Conservation (phyloP, 73 alveolate genomes). For the Urostyla sp. region DNA sequence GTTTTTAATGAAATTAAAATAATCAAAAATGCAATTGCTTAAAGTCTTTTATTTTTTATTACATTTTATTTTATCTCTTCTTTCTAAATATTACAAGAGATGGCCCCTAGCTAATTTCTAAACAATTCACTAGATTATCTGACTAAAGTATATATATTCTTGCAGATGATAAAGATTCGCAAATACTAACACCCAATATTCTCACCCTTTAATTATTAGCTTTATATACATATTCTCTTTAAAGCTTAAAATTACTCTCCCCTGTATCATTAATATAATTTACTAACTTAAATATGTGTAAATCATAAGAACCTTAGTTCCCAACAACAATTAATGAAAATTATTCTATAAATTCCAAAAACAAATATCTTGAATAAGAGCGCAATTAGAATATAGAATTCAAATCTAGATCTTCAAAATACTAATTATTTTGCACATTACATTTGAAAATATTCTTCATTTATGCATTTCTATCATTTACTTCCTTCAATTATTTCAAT, state of each 20-base stretch:
- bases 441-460: neutral
- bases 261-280: conserved; percentile 17
- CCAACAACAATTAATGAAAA: conserved; percentile 37
- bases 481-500: neutral
- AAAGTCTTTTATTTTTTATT: too few relatives aligned
- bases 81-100: too few relatives aligned
- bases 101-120: too few relatives aligned
- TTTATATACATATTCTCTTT: conserved; percentile 36
- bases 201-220: neutral
- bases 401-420: conserved; percentile 25
- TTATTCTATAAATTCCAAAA: conserved; percentile 40
- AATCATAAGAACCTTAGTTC: conserved; percentile 56
- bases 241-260: conserved; percentile 5
- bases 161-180: too few relatives aligned
- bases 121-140: too few relatives aligned
- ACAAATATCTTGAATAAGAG: conserved; percentile 29
- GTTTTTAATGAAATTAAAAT: too few relatives aligned
- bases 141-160: too few relatives aligned
- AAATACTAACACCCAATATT: conserved; percentile 43
- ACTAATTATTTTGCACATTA: conserved; percentile 9
- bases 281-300: conserved; percentile 37
- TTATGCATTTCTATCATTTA: neutral
- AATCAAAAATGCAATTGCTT: too few relatives aligned
- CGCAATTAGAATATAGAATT: neutral
- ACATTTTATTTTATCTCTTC: too few relatives aligned